phyloP scores from a whole-genome alignment of 208 protist species.

The Trypanosomatidae sp. region DNA sequence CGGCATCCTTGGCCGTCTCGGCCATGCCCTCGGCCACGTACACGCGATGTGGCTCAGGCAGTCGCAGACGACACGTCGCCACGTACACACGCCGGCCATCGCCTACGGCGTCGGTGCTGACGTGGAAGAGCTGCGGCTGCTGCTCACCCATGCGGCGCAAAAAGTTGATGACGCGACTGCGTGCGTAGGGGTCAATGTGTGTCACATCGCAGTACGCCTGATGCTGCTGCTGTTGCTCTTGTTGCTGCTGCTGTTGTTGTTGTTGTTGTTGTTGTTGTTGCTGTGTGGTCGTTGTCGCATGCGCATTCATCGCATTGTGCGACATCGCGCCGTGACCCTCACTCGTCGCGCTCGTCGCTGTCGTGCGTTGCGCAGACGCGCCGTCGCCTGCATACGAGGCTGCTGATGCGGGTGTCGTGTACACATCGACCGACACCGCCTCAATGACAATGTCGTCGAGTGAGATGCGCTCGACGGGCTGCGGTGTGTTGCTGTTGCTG shows the following conservation, averaged over 20 bases:
- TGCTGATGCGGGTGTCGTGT: too few species aligned
- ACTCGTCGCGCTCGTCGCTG: too few species aligned
- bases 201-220: conserved; percentile 24
- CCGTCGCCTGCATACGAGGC: too few species aligned
- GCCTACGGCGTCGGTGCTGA: conserved; percentile 2
- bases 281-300: not conserved
- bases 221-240: not conserved
- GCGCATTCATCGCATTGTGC: not conserved
- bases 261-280: not conserved
- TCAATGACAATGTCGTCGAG: too few species aligned
- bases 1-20: conserved; percentile 47
- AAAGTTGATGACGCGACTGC: conserved; percentile 59
- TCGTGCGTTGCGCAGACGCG: too few species aligned
- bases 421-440: too few species aligned
- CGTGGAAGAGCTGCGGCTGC: conserved; percentile 20
- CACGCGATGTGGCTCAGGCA: conserved; percentile 41
- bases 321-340: too few species aligned
- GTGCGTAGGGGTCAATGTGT: conserved; percentile 43
- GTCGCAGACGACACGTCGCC: conserved; percentile 20
- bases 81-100: conserved; percentile 18
- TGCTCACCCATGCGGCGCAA: conserved; percentile 39
- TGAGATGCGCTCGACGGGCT: too few species aligned
- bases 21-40: conserved; percentile 74
- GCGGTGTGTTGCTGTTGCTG: too few species aligned
- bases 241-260: not conserved